Evolutionary conservation across 2,329 filamentous ascomycete genomes (phyloP).

Genomic region (Neofusicoccum sp.): DNA sequence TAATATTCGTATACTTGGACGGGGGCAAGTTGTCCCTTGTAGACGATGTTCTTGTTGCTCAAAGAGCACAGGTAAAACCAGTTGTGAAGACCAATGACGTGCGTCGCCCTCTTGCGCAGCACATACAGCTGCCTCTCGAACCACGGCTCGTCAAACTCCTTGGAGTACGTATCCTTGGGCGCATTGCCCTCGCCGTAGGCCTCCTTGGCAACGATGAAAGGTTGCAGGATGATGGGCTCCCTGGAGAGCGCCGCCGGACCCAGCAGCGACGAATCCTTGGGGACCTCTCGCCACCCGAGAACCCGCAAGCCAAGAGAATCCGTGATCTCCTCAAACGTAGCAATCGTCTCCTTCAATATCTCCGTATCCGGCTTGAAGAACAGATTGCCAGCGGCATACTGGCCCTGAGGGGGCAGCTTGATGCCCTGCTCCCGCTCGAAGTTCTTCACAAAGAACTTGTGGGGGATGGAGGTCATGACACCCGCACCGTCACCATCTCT

Average conservation of each 20-base stretch:
- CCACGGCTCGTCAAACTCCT: slow-evolving; percentile 76
- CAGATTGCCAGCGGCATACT: slow-evolving; percentile 95
- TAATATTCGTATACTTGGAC: slow-evolving; percentile 98
- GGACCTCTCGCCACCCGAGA: slow-evolving; percentile 93
- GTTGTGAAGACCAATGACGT: slow-evolving; percentile 92
- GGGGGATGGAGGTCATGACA: slow-evolving; percentile 98
- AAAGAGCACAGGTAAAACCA: slow-evolving; percentile 99
- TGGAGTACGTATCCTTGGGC: slow-evolving; percentile 74
- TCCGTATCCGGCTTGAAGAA: slow-evolving; percentile 98
- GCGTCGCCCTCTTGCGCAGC: slow-evolving; percentile 89
- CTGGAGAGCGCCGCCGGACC: slow-evolving; percentile 90
- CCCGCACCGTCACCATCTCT: slow-evolving; percentile 97
- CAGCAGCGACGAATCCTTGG: slow-evolving; percentile 87
- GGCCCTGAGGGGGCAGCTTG: slow-evolving; percentile 80
- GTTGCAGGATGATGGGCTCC: slow-evolving; percentile 93
- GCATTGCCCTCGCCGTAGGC: slow-evolving; percentile 79
- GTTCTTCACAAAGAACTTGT: slow-evolving; percentile 98
- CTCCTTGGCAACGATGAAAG: slow-evolving; percentile 84
- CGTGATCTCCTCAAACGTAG: slow-evolving; percentile 91
- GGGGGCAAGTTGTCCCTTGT: slow-evolving; percentile 94
- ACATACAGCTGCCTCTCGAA: slow-evolving; percentile 95
- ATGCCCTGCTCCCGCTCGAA: slow-evolving; percentile 89
- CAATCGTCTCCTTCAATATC: slow-evolving; percentile 83
- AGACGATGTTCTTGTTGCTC: slow-evolving; percentile 97
- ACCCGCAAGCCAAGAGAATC: slow-evolving; percentile 83